Base-by-base conservation (phyloP, 352 stramenopile genomes). In the Globisporangium sylvaticum region DNA sequence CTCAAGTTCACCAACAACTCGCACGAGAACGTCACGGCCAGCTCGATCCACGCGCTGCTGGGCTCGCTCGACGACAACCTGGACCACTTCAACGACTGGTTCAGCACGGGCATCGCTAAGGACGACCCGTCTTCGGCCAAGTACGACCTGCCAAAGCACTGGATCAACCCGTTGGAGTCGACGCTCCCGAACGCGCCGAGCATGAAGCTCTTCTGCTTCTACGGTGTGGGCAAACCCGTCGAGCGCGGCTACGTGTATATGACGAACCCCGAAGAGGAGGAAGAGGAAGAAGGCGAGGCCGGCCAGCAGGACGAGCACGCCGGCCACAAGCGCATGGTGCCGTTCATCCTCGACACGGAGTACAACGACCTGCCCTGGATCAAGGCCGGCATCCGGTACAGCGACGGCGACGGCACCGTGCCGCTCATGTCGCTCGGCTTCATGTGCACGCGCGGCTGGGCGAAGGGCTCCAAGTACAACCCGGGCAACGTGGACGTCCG, bases 121-220 rank as follows among this genome's bases (percentile, higher is more conserved):
- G 70, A 84, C 29, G 76, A 93, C 58, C 80, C 78, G 62, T 74
- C 71, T 2, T 57, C 71, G 25, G 42, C 71, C 20, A 72, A 90
- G 53, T 91, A 89, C 58, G 81, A 92, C 52, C 53, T 77, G 15
- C 72, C 70, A 0, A 85, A 84, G 68, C 85, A 91, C 74, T 97
- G 89, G 89, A 86, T 91, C 27, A 97, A 98, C 74, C 87, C 92
- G 44, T 76, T 97, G 6, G 77, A 83, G 58, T 86, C 90, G 20
- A 75, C 87, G 37, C 77, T 99, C 14, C 96, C 96, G 6, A 71
- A 88, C 32, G 96, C 96, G 20, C 93, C 96, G 3, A 95, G 87
- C 37, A 80, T 98, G 68, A 98, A 97, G 63, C 79, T 98, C 20
- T 98, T 97, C 67, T 99, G 96, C 55, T 74, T 98, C 9, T 98